Evolutionary conservation across 345 rosid genomes (phyloP).

Genomic region (Bruguiera gymnorhiza): DNA sequence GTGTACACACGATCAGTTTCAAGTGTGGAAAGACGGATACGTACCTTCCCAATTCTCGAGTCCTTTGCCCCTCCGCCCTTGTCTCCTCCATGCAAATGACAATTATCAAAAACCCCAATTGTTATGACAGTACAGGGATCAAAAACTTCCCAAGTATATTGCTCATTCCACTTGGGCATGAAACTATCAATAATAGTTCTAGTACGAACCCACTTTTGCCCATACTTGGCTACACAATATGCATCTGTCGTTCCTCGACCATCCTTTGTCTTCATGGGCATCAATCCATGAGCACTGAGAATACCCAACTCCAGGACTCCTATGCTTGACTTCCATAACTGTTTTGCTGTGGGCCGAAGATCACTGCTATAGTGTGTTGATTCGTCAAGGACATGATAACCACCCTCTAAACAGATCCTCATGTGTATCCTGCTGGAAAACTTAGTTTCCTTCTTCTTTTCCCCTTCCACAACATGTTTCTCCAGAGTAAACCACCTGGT

Average conservation of each 20-base stretch:
- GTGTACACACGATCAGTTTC: conserved; percentile 88
- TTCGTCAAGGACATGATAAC: conserved; percentile 98
- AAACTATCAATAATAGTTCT: conserved; percentile 82
- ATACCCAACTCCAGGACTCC: conserved; percentile 90
- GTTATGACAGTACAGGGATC: conserved; percentile 95
- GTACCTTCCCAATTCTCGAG: conserved; percentile 83
- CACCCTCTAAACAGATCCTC: conserved; percentile 63
- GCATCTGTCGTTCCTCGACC: conserved; percentile 74
- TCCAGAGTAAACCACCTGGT: conserved; percentile 69
- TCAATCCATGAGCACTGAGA: conserved; percentile 71
- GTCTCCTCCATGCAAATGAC: conserved; percentile 68
- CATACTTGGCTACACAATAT: conserved; percentile 92
- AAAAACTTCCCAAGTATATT: conserved; percentile 91
- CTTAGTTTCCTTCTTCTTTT: conserved; percentile 72
- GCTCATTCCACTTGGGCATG: conserved; percentile 88
- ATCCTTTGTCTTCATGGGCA: conserved; percentile 83
- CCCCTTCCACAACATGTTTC: conserved; percentile 53
- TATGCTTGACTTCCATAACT: conserved; percentile 62
- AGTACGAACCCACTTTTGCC: conserved; percentile 95
- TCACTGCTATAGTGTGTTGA: conserved; percentile 92
- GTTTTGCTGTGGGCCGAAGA: conserved; percentile 86
- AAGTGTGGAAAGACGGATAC: conserved; percentile 82
- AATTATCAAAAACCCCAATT: conserved; percentile 82
- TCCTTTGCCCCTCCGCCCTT: conserved; percentile 38
- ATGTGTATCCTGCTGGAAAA: conserved; percentile 81